phyloP scores from a whole-genome alignment of 306 rosid genomes.

The Cucurbita maxima region DNA sequence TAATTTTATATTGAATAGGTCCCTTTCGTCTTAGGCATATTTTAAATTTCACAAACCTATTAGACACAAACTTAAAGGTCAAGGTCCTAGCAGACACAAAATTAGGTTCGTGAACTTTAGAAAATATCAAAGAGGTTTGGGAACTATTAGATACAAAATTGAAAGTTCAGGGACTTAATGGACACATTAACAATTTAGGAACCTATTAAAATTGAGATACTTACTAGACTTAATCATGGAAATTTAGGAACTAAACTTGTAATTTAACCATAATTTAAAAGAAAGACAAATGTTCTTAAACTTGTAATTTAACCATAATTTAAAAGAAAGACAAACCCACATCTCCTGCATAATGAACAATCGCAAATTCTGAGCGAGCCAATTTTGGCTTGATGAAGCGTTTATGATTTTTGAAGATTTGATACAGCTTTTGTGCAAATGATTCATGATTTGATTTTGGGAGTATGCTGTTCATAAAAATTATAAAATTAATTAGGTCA shows the following conservation, averaged over 20 bases:
- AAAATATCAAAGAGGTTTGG: background rate
- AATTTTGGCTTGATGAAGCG: conserved; percentile 91
- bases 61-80: background rate
- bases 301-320: background rate
- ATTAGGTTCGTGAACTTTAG: background rate
- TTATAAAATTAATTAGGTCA: background rate
- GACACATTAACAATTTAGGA: background rate
- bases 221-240: background rate
- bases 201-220: background rate
- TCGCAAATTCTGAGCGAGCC: conserved; percentile 67
- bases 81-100: background rate
- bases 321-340: conserved; percentile 23
- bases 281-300: conserved; percentile 6
- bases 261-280: background rate
- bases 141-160: background rate
- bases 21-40: background rate
- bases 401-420: conserved; percentile 67
- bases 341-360: conserved; percentile 89
- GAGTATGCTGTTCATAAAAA: conserved; percentile 54
- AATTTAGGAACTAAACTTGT: background rate
- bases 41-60: background rate
- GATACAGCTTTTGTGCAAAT: conserved; percentile 75
- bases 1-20: background rate
- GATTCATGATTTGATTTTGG: conserved; percentile 91
- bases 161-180: background rate